Evolutionary conservation across 1,139 yeast species (phyloP).

Genomic region (Taphrina communis): DNA sequence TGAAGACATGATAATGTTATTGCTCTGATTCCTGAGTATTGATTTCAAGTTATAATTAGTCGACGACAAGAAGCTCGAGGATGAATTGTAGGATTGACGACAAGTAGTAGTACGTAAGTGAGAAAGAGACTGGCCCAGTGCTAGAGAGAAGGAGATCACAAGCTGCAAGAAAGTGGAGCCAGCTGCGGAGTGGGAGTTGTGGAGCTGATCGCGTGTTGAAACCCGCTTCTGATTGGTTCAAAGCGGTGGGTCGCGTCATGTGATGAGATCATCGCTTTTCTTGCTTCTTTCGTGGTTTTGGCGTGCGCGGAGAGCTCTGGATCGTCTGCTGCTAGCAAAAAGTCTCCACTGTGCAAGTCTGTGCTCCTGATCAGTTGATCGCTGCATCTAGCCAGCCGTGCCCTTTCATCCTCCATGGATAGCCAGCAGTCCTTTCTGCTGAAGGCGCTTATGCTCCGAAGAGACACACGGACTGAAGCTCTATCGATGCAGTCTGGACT

Average conservation of each 20-base stretch:
- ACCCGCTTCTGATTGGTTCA: slow-evolving; percentile 5
- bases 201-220: too few species aligned
- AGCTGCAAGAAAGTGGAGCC: too few species aligned
- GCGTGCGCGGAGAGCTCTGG: not conserved
- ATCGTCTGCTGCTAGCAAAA: not conserved
- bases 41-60: too few species aligned
- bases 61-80: too few species aligned
- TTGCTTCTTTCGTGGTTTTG: not conserved
- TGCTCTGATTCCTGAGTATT: not conserved
- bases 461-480: not conserved
- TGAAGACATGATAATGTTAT: not conserved
- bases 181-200: not conserved
- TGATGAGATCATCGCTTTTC: slow-evolving; percentile 6
- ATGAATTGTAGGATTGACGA: not conserved
- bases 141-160: too few species aligned
- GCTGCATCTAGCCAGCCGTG: not conserved
- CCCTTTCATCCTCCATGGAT: too few species aligned
- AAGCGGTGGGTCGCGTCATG: slow-evolving; percentile 10
- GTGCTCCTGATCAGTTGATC: not conserved
- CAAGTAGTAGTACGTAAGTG: slow-evolving; percentile 10
- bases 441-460: too few species aligned
- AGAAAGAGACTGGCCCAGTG: too few species aligned
- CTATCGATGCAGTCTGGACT: slow-evolving; percentile 23
- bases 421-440: not conserved
- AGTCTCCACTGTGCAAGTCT: not conserved